Conservation (phyloP, 345 rosid species). For the Linum usitatissimum region DNA sequence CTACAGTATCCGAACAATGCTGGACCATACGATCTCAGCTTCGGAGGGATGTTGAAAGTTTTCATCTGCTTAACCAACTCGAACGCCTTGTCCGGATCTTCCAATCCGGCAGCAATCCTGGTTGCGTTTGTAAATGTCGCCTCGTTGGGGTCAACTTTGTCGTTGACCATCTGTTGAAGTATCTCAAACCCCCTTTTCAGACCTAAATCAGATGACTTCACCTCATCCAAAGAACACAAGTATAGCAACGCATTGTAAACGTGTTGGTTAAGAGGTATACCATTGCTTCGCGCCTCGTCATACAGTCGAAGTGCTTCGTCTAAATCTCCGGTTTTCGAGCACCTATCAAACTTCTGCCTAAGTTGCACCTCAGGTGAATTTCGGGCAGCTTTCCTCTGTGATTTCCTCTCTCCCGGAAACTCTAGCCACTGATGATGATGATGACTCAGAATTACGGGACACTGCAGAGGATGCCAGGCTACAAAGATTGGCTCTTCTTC, state of each 20-base stretch:
- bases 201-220: conserved; percentile 24
- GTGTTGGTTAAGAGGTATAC: conserved; percentile 36
- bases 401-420: conserved; percentile 13
- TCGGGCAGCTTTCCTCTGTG: conserved; percentile 37
- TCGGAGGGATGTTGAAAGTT: conserved; percentile 50
- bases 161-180: conserved; percentile 56
- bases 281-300: conserved; percentile 54
- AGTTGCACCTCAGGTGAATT: conserved; percentile 54
- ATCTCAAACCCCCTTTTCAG: conserved; percentile 69
- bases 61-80: conserved; percentile 79
- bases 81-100: conserved; percentile 87
- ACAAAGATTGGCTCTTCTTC: background rate
- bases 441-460: background rate
- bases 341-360: conserved; percentile 46
- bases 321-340: conserved; percentile 52
- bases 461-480: background rate
- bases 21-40: conserved; percentile 79
- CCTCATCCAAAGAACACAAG: conserved; percentile 42
- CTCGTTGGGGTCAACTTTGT: conserved; percentile 65
- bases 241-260: conserved; percentile 73
- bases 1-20: conserved; percentile 72
- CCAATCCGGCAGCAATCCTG: conserved; percentile 61
- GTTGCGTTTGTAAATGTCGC: conserved; percentile 81
- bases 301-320: conserved; percentile 69
- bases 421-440: background rate